Conservation (phyloP, 1,284 basidiomycete species). For the Rugosomyces carneus region DNA sequence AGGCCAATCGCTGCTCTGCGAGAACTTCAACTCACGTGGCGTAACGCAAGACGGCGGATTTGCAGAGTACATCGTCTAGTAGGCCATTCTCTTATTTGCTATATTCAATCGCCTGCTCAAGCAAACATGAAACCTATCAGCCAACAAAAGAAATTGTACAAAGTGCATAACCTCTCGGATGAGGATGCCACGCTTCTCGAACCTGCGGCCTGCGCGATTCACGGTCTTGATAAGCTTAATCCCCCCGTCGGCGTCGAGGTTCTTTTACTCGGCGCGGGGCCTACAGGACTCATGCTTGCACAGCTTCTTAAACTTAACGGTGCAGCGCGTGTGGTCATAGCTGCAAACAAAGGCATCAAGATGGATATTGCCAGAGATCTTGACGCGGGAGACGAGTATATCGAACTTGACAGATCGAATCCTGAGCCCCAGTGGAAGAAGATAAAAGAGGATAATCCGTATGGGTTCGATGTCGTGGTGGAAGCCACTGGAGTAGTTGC, state of each 20-base stretch:
- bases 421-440: conserved; percentile 73
- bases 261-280: conserved; percentile 74
- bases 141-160: conserved; percentile 71
- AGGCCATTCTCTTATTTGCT: conserved; percentile 19
- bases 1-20: conserved; percentile 62
- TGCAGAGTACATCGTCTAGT: conserved; percentile 75
- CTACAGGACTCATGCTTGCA: conserved; percentile 74
- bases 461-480: conserved; percentile 86
- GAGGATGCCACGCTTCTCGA: conserved; percentile 84
- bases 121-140: conserved; percentile 25
- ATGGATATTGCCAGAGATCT: conserved; percentile 77
- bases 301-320: conserved; percentile 85
- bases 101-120: background rate
- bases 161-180: conserved; percentile 78
- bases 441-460: conserved; percentile 74
- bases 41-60: conserved; percentile 75
- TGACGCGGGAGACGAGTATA: conserved; percentile 73
- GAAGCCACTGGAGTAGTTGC: conserved; percentile 86
- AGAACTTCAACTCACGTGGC: conserved; percentile 65
- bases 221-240: conserved; percentile 81
- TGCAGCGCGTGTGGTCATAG: conserved; percentile 69
- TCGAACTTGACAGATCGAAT: conserved; percentile 74
- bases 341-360: conserved; percentile 85
- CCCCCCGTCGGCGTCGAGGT: conserved; percentile 76
- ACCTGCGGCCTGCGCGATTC: conserved; percentile 86